A percentile compares a stretch with the other conserved stretches of the same genome.
These are phyloP conservation scores for Laguncularia racemosa DNA, from an alignment of 345 rosid genomes.

Conservation along the genomic window DNA sequence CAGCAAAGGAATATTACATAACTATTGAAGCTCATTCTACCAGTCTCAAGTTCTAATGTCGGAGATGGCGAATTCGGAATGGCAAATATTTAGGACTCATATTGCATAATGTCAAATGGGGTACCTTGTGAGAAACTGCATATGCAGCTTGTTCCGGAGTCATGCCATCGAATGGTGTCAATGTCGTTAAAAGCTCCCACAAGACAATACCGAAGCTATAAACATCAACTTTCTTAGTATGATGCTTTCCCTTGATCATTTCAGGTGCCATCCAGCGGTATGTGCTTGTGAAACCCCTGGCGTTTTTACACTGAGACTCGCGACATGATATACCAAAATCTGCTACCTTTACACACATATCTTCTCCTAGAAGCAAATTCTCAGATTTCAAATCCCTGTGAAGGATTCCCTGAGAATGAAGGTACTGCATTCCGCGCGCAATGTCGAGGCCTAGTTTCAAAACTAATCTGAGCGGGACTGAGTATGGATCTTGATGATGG, in stretches of 20 bases:
- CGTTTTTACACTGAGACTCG: constrained; percentile 57
- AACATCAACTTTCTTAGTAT: constrained; percentile 73
- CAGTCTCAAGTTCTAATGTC: no score
- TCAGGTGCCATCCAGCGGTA: constrained; percentile 92
- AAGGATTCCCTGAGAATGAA: constrained; percentile 65
- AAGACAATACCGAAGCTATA: constrained; percentile 76
- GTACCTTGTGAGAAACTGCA: constrained; percentile 80
- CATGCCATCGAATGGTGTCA: constrained; percentile 73
- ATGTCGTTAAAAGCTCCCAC: constrained; percentile 72
- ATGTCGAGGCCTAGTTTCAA: constrained; percentile 61
- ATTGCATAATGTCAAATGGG: background rate
- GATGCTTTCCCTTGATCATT: constrained; percentile 68
- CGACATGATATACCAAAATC: constrained; percentile 74
- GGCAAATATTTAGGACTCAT: no score
- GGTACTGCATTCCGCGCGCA: constrained; percentile 70
- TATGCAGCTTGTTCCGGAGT: constrained; percentile 81
- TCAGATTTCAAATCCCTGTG: constrained; percentile 81
- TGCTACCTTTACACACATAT: constrained; percentile 66
- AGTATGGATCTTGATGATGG: constrained; percentile 66
- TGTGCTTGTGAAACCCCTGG: constrained; percentile 69
- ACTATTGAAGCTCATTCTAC: no score
- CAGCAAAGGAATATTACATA: no score
- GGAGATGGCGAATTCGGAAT: no score
- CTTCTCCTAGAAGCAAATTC: constrained; percentile 57
- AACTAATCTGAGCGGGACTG: constrained; percentile 50